These are phyloP conservation scores for Hymenoscyphus fraxineus DNA, from an alignment of 2,329 filamentous ascomycete species.

Conservation along the genomic window DNA sequence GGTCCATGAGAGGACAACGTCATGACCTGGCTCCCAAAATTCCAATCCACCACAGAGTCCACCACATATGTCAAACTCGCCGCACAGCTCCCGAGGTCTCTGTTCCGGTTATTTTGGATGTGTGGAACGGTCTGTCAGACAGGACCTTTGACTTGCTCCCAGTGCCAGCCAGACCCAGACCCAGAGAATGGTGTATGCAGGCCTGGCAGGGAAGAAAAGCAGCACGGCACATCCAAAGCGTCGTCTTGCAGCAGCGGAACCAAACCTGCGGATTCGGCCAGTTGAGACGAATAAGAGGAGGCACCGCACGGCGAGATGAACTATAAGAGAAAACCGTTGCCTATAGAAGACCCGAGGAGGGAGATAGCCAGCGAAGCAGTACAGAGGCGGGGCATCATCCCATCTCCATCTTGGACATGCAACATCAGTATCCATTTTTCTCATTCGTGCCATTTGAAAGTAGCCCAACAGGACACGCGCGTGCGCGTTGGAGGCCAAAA, in stretches of 20 bases:
- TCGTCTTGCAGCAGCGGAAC: not conserved
- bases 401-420: not conserved
- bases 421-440: not conserved
- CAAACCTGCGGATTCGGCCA: not conserved
- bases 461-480: not conserved
- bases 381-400: not conserved
- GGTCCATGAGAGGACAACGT: not conserved
- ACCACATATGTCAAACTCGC: not conserved
- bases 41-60: not conserved
- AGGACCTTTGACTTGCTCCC: not conserved
- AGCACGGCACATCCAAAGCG: constrained; percentile 1
- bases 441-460: not conserved
- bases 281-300: not conserved
- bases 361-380: not conserved
- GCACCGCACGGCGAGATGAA: not conserved
- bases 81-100: not conserved
- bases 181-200: not conserved
- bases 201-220: not conserved
- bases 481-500: not conserved
- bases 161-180: not conserved
- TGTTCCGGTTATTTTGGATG: not conserved
- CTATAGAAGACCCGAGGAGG: not conserved
- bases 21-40: not conserved
- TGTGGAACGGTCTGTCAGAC: not conserved
- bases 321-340: not conserved